Percentiles rank a stretch among this genome's conserved stretches.
Conservation (phyloP, 495 filamentous ascomycete species). For the Podospora fimiseda region DNA sequence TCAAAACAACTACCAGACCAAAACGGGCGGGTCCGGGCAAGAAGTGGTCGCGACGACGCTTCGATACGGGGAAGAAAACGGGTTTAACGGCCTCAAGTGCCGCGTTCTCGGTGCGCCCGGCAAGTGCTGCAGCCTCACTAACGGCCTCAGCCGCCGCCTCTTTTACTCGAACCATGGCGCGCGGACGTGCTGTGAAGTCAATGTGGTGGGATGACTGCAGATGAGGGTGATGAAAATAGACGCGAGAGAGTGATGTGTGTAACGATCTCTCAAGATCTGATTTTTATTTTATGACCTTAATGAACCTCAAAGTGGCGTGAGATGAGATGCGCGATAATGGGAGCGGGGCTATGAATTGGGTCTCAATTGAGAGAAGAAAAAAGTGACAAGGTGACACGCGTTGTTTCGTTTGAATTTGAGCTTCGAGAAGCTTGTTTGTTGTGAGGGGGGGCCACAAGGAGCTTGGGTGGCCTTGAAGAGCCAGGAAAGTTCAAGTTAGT, state of each 20-base stretch:
- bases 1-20: slow-evolving; percentile 56
- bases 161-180: slow-evolving; percentile 10
- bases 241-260: no score
- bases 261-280: no score
- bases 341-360: no score
- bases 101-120: slow-evolving; percentile 4
- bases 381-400: background rate
- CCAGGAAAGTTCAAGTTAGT: background rate
- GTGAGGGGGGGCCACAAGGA: background rate
- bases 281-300: no score
- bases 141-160: slow-evolving; percentile 14
- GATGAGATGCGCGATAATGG: no score
- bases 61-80: background rate
- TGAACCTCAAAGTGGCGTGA: no score
- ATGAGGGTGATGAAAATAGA: no score
- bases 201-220: background rate
- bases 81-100: background rate
- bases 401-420: no score
- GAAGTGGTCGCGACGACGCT: slow-evolving; percentile 19
- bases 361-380: no score
- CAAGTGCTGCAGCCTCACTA: slow-evolving; percentile 2
- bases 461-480: background rate
- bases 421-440: background rate
- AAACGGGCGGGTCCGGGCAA: slow-evolving; percentile 56
- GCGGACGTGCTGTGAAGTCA: background rate